Percentiles rank a stretch among this genome's conserved stretches.
Conservation (phyloP, 2,329 filamentous ascomycete species). For the Fusarium nisikadoi region DNA sequence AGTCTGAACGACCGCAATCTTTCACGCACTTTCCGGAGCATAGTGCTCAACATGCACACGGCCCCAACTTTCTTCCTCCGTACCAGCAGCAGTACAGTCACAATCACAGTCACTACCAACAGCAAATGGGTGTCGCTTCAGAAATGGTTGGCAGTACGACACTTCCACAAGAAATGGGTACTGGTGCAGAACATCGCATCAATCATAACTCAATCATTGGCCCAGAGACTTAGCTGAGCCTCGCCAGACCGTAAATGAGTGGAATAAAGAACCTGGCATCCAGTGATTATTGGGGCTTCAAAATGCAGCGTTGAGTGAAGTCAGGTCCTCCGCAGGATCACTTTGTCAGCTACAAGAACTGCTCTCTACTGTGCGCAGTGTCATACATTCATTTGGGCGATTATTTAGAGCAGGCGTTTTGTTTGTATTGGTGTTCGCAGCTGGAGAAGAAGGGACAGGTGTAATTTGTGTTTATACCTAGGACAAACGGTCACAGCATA, state of each 20-base stretch:
- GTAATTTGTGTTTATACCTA: not conserved
- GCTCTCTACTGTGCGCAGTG: not conserved
- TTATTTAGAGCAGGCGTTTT: not conserved
- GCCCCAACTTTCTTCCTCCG: conserved; percentile 22
- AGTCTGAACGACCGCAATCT: conserved; percentile 28
- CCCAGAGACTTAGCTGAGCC: conserved; percentile 10
- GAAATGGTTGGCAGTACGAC: conserved; percentile 40
- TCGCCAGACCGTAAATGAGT: not conserved
- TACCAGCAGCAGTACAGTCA: conserved; percentile 21
- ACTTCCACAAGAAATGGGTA: conserved; percentile 36
- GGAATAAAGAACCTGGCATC: not conserved
- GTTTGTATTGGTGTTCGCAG: not conserved
- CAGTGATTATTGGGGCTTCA: not conserved
- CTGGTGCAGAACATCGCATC: conserved; percentile 27
- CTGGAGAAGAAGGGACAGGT: not conserved
- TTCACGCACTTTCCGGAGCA: conserved; percentile 34
- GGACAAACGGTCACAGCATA: not conserved
- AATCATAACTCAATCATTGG: not conserved
- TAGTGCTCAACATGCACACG: not conserved
- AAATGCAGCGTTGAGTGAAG: not conserved
- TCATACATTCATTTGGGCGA: not conserved
- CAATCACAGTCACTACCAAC: not conserved
- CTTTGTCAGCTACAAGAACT: not conserved
- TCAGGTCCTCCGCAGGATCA: not conserved
- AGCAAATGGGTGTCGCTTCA: conserved; percentile 28